phyloP scores from a whole-genome alignment of 163 green algal species.

The Scenedesmus sp. region DNA sequence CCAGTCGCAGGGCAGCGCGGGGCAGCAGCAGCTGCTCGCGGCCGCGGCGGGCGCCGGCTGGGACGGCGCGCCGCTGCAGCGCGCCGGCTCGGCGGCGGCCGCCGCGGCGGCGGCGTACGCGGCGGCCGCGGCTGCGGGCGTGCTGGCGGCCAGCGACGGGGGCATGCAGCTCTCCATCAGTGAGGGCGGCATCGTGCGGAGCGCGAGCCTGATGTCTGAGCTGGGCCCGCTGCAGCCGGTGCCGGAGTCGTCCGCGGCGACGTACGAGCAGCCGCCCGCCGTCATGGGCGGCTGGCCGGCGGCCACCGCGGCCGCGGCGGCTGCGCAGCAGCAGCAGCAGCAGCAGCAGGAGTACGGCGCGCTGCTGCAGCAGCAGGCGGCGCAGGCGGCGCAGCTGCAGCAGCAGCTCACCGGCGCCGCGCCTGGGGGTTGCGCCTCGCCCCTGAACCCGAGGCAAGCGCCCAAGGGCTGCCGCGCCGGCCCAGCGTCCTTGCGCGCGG shows the following conservation, averaged over 20 bases:
- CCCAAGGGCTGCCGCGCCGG: too few relatives aligned
- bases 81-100: too few relatives aligned
- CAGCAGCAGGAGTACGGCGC: neutral
- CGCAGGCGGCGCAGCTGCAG: constrained; percentile 7
- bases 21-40: constrained; percentile 4
- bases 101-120: too few relatives aligned
- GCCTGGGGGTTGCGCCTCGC: neutral
- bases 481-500: too few relatives aligned
- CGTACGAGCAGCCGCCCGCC: constrained; percentile 16
- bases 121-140: too few relatives aligned
- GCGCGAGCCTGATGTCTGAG: constrained; percentile 27
- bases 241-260: constrained; percentile 16
- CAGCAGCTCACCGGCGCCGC: neutral
- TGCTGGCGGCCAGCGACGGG: neutral
- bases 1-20: too few relatives aligned
- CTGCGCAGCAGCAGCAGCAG: constrained; percentile 1
- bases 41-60: constrained; percentile 4
- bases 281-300: neutral
- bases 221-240: constrained; percentile 22
- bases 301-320: constrained; percentile 5
- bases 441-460: neutral
- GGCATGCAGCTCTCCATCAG: too few relatives aligned
- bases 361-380: constrained; percentile 24
- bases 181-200: neutral
- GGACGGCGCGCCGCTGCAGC: too few relatives aligned